A percentile compares a stretch with the other conserved stretches of the same genome.
phyloP scores from a whole-genome alignment of 768 basidiomycete genomes.

The Boletellus ananas region DNA sequence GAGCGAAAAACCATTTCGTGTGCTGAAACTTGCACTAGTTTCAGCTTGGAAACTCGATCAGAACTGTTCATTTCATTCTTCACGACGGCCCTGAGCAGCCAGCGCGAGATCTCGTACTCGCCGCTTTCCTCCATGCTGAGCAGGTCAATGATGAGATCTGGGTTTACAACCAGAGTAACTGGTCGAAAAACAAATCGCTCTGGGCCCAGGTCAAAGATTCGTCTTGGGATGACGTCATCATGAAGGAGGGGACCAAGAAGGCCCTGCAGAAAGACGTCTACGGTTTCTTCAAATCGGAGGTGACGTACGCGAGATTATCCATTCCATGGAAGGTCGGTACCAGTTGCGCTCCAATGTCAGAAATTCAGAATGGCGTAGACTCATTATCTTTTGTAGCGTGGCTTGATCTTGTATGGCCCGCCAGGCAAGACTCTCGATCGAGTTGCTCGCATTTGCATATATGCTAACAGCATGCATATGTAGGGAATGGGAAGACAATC shows the following conservation, averaged over 20 bases:
- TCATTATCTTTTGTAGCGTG: conserved; percentile 47
- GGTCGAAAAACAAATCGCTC: conserved; percentile 58
- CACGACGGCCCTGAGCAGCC: conserved; percentile 58
- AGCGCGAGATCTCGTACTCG: conserved; percentile 48
- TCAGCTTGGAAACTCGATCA: conserved; percentile 18
- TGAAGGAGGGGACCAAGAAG: conserved; percentile 66
- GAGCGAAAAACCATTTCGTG: not conserved
- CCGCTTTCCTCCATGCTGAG: conserved; percentile 49
- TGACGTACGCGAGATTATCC: conserved; percentile 65
- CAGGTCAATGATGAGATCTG: conserved; percentile 67
- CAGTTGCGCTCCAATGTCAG: not conserved
- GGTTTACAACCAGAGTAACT: conserved; percentile 70
- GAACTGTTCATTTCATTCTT: conserved; percentile 46
- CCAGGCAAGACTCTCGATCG: conserved; percentile 44
- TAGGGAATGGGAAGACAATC: conserved; percentile 84
- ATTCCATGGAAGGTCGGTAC: conserved; percentile 77
- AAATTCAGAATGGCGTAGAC: not conserved
- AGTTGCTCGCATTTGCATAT: not conserved
- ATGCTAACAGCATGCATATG: not conserved
- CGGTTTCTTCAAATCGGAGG: conserved; percentile 76
- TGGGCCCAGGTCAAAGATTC: conserved; percentile 63
- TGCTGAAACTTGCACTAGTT: conserved; percentile 26
- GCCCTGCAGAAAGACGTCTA: conserved; percentile 68
- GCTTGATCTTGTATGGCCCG: conserved; percentile 80
- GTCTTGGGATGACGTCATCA: conserved; percentile 71